Evolutionary conservation across 106 monocot genomes (phyloP).

Genomic region (Dendrobium chrysotoxum): DNA sequence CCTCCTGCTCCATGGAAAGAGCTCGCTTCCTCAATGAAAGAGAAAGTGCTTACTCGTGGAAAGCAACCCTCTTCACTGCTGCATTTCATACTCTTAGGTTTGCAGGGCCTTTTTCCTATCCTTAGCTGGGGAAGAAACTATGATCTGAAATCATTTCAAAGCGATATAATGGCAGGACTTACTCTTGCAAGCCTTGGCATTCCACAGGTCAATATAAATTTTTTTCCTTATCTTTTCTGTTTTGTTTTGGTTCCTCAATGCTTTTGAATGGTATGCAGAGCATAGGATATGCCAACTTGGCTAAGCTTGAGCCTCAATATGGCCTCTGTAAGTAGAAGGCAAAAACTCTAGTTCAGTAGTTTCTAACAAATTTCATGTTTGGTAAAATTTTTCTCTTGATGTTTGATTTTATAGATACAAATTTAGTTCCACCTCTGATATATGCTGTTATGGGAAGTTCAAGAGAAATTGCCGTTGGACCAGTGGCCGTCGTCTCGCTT

Average conservation of each 20-base stretch:
- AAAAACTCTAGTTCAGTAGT: neutral
- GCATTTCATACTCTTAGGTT: conserved; percentile 13
- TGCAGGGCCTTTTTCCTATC: conserved; percentile 51
- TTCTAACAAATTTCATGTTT: neutral
- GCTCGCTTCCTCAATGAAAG: conserved; percentile 26
- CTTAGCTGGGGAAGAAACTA: conserved; percentile 68
- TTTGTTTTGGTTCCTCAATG: neutral
- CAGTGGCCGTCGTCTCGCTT: conserved; percentile 77
- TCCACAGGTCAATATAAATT: conserved; percentile 41
- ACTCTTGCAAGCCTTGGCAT: conserved; percentile 97
- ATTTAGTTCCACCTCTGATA: conserved; percentile 72
- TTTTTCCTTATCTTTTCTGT: neutral
- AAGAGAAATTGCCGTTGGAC: conserved; percentile 79
- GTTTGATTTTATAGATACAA: conserved; percentile 44
- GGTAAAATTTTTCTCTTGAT: neutral
- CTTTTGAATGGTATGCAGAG: conserved; percentile 38
- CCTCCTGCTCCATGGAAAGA: conserved; percentile 58
- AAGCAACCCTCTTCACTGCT: conserved; percentile 19
- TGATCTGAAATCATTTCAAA: conserved; percentile 40
- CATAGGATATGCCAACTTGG: conserved; percentile 85
- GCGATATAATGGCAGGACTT: conserved; percentile 83
- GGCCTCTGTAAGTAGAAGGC: conserved; percentile 79
- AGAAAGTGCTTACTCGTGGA: conserved; percentile 9
- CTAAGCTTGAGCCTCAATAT: conserved; percentile 82
- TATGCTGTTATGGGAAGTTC: conserved; percentile 92